Percentiles rank a stretch among this genome's conserved stretches.
These are phyloP conservation scores for Monascus purpureus DNA, from an alignment of 495 filamentous ascomycete species.

Conservation along the genomic window DNA sequence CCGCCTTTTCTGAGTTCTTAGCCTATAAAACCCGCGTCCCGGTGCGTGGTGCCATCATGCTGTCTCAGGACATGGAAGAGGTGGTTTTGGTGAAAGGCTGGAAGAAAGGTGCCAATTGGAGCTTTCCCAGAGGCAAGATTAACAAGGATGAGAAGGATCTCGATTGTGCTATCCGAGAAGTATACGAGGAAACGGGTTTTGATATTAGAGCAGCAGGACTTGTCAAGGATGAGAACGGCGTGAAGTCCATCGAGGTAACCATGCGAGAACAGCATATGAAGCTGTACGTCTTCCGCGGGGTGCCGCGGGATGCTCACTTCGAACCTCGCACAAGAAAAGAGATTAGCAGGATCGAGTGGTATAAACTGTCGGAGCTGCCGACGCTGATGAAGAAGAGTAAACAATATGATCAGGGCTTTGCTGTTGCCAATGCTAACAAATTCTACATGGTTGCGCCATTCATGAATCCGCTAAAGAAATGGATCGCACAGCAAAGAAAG, in stretches of 20 bases:
- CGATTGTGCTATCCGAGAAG: conserved; percentile 83
- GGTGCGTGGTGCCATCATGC: conserved; percentile 81
- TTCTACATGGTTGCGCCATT: conserved; percentile 99
- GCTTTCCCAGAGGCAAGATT: conserved; percentile 92
- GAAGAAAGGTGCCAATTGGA: conserved; percentile 95
- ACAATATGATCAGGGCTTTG: conserved; percentile 36
- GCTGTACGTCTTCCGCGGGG: conserved; percentile 77
- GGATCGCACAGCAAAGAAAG: conserved; percentile 74
- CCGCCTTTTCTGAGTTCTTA: conserved; percentile 79
- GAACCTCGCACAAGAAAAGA: conserved; percentile 87
- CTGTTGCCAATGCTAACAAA: conserved; percentile 57
- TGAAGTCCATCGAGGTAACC: conserved; percentile 69
- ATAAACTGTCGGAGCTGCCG: conserved; percentile 73
- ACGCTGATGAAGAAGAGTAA: conserved; percentile 57
- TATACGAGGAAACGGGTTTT: conserved; percentile 90
- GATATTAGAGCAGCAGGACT: conserved; percentile 62
- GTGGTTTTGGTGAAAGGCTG: conserved; percentile 89
- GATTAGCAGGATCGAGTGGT: conserved; percentile 94
- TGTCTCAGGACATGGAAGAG: conserved; percentile 83
- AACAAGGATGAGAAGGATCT: conserved; percentile 90
- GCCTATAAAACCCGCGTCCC: conserved; percentile 89
- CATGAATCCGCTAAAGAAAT: conserved; percentile 70
- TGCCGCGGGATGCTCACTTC: conserved; percentile 75
- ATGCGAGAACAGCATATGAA: conserved; percentile 89
- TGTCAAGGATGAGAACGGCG: conserved; percentile 48